Evolutionary conservation across 257 asterid genomes (phyloP).

Genomic region (Echium plantagineum): DNA sequence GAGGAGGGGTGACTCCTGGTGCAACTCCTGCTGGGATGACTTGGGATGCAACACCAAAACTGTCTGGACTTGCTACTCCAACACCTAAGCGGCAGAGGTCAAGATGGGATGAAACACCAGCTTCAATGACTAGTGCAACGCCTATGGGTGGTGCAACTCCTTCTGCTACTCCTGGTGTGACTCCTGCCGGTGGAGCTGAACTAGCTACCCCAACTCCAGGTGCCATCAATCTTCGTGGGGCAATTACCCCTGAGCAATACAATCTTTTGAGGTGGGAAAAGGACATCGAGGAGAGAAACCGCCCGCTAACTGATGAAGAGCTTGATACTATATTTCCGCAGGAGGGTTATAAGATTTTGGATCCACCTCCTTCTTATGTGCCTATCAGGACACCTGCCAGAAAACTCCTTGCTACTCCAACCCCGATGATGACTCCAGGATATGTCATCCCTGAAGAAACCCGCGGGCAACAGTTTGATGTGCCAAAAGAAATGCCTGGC

Average conservation of each 20-base stretch:
- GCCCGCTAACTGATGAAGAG: conserved; percentile 81
- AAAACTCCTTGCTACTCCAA: conserved; percentile 86
- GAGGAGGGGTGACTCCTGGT: conserved; percentile 80
- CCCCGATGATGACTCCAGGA: conserved; percentile 70
- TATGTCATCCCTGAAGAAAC: conserved; percentile 73
- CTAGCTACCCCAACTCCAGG: conserved; percentile 86
- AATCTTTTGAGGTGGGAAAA: conserved; percentile 83
- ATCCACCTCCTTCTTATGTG: conserved; percentile 74
- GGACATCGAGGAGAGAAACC: conserved; percentile 81
- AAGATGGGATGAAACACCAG: conserved; percentile 98
- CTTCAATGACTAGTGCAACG: conserved; percentile 88
- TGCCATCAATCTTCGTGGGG: conserved; percentile 54
- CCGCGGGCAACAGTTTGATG: conserved; percentile 77
- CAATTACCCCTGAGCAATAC: conserved; percentile 86
- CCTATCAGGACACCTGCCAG: conserved; percentile 91
- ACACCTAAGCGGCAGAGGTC: conserved; percentile 93
- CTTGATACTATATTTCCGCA: conserved; percentile 79
- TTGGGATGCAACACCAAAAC: conserved; percentile 86
- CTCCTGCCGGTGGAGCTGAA: conserved; percentile 70
- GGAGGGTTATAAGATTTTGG: conserved; percentile 81
- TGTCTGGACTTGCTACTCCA: conserved; percentile 71
- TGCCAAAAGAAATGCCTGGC: conserved; percentile 83
- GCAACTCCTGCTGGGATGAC: conserved; percentile 94
- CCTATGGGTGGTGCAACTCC: conserved; percentile 79
- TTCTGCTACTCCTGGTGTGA: conserved; percentile 79